These are phyloP conservation scores for Seminavis robusta DNA, from an alignment of 108 stramenopile species.

Conservation along the genomic window DNA sequence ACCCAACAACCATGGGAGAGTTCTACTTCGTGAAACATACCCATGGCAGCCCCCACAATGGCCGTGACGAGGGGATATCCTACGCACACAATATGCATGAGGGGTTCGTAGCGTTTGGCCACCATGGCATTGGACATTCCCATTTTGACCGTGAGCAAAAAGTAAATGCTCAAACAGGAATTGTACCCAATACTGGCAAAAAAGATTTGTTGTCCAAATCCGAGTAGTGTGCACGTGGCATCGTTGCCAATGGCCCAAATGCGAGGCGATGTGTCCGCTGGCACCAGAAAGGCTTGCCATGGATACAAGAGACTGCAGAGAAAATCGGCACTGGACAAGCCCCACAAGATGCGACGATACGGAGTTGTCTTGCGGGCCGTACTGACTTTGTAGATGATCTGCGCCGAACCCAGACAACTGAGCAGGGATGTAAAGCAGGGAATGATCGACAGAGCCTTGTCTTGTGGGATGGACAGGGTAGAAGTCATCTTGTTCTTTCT, in stretches of 20 bases:
- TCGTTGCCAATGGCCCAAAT: slow-evolving; percentile 19
- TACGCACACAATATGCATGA: slow-evolving; percentile 5
- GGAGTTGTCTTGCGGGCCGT: no score
- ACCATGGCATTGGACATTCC: background rate
- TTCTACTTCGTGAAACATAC: slow-evolving; percentile 1
- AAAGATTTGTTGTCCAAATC: slow-evolving; percentile 16
- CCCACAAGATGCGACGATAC: no score
- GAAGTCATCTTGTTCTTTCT: no score
- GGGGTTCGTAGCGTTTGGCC: slow-evolving; percentile 17
- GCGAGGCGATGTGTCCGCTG: slow-evolving; percentile 5
- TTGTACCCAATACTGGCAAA: slow-evolving; percentile 22
- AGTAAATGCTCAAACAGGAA: slow-evolving; percentile 16
- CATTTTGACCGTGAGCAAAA: slow-evolving; percentile 12
- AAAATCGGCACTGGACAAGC: no score
- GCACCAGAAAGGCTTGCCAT: slow-evolving; percentile 1
- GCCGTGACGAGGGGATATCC: slow-evolving; percentile 4
- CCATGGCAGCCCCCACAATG: background rate
- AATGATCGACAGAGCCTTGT: no score
- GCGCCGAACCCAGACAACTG: no score
- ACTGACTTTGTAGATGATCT: no score
- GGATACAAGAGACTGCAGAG: background rate
- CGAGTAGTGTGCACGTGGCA: slow-evolving; percentile 15
- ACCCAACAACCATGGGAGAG: slow-evolving; percentile 7
- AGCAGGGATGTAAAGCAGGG: no score
- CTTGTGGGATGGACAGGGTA: no score